Conservation (phyloP, 305 asterid genomes). For the Fraxinus ornus region DNA sequence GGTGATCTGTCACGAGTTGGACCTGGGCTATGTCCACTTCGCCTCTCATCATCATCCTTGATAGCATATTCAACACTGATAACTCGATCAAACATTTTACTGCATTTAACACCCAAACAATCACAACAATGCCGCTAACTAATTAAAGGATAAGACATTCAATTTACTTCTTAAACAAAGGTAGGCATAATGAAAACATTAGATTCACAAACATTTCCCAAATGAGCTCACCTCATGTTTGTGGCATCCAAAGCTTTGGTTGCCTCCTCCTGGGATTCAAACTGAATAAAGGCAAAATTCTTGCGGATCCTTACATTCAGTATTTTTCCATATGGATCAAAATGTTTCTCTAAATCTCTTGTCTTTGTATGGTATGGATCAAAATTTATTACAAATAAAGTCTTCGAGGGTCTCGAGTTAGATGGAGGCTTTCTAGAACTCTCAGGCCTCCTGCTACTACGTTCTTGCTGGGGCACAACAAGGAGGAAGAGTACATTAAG, state of each 20-base stretch:
- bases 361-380: constrained; percentile 67
- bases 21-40: constrained; percentile 56
- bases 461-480: constrained; percentile 59
- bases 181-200: not conserved
- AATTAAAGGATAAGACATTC: not conserved
- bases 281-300: constrained; percentile 75
- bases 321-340: constrained; percentile 69
- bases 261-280: constrained; percentile 66
- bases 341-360: constrained; percentile 66
- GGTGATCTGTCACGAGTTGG: constrained; percentile 58
- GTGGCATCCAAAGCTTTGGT: constrained; percentile 73
- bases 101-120: constrained; percentile 29
- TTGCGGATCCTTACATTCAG: constrained; percentile 63
- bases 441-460: constrained; percentile 52
- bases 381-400: constrained; percentile 74
- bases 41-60: constrained; percentile 66
- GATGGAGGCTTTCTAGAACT: constrained; percentile 47
- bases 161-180: not conserved
- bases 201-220: not conserved
- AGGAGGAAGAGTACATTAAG: not conserved
- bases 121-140: not conserved
- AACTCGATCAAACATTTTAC: constrained; percentile 67
- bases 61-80: constrained; percentile 71
- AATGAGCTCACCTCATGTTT: constrained; percentile 50
- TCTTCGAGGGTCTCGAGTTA: constrained; percentile 55